Evolutionary conservation across 2,329 filamentous ascomycete genomes (phyloP), one percentile per base, ranked within the genome.

Genomic region (Cercospora citrullina): DNA sequence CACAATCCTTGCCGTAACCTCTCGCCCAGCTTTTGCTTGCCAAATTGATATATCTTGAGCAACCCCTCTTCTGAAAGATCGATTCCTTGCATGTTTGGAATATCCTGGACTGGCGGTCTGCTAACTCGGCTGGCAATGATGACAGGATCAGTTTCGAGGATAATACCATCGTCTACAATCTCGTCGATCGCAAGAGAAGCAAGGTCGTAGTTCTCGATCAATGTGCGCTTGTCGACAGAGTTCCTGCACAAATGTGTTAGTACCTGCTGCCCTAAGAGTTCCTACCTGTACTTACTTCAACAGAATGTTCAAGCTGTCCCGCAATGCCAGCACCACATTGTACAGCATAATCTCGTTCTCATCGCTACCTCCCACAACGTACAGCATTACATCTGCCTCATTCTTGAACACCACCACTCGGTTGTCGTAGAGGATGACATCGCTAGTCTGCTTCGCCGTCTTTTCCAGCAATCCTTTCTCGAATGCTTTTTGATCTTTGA

Each of bases 321-420:
- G 86, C 74, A 98, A 83, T n/a, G 93, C 93, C 66, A 98, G 84
- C 64, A 98, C 89, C 60, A 96, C 94, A 79, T 81, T 97, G 84
- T 97, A 98, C 63, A 99, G 86, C 79, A 99, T 84, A 65, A 99
- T 91, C 83, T 99, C 95, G 81, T 98, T 99, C 86, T 99, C 95
- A 63, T 97, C 93, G 63, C 92, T 87, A 64, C 90, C 89, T 72
- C 94, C 94, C 10, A 99, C 92, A 28, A 98, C 91, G 79, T 98
- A 98, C 57, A 92, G 88, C 91, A 97, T 97, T 66, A 98, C 91
- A 80, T 99, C 95, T 75, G 92, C 93, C 84, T 99, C 95, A 84
- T 91, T 91, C 88, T 99, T 99, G 86, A 97, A 99, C 63, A 98
- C 90, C 65, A 98, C 93, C 69, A 99, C 91, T 76, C 93, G 89